Base-by-base conservation (phyloP, 2,329 filamentous ascomycete species). In the Microsporum audouinii region DNA sequence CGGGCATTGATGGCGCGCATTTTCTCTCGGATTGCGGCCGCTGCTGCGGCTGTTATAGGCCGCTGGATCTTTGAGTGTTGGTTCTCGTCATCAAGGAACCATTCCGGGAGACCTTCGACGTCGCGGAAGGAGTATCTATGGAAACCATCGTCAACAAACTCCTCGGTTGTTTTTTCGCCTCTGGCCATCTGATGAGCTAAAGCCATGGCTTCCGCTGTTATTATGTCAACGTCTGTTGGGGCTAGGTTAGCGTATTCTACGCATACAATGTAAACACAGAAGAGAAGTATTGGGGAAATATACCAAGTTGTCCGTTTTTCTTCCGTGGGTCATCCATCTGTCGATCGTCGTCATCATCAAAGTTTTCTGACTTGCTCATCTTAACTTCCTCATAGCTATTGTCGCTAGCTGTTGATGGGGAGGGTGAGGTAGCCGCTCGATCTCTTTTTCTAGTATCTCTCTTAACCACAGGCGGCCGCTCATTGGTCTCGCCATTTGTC, bases 131-230 rank as follows among this genome's bases (percentile, higher is more conserved):
- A 84, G 71, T 88, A 89, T 73, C 90, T 94, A 79, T 96, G 96
- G 82, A 94, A 99, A 45, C 86, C 87, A 64, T 97, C 92, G 70
- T 99, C 95, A 53, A 92, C 78, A 3, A 96, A 78, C 67, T 96
- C 89, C 60, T 87, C 76, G 53, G 84, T 87, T 0, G 86, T 88
- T 73, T 87, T 91, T 71, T 92, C 82, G 51, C 92, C 92, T 0
- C 88, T 90, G 2, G 91, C 94, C 62, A 99, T 86, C 70, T 90
- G 84, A 66, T 97, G 94, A 0, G 94, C 95, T 14, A 99, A 82
- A 0, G 92, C 95, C 94, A 99, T 99, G 65, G 95, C 94, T 79
- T 99, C 94, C 3, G 91, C 94, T n/a, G 94, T 99, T 70, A 97
- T 95, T 69, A 99, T 97, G 72, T 97, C 91, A 75, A 99, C 95